A percentile compares a stretch with the other conserved stretches of the same genome.
Conservation (phyloP, 257 asterid genomes). For the Gynochthodes officinalis region DNA sequence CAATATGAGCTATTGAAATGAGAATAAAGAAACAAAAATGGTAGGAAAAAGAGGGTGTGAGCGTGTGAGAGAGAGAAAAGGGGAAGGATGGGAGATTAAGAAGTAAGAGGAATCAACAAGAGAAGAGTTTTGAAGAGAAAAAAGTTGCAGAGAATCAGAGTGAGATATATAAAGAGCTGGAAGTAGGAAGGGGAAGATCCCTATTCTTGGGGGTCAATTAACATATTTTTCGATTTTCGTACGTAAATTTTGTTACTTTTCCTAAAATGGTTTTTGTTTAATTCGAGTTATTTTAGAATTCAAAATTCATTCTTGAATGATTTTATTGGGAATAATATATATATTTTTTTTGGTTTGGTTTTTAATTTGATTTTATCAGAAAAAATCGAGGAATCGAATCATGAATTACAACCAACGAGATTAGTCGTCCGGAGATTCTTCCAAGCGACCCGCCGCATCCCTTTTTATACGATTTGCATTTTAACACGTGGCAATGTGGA, state of each 20-base stretch:
- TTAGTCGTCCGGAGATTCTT: constrained; percentile 2
- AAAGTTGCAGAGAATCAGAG: constrained; percentile 9
- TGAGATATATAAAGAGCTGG: neutral
- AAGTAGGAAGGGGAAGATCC: constrained; percentile 1
- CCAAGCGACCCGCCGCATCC: constrained; percentile 17
- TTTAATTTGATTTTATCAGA: too few species aligned
- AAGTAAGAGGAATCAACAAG: neutral
- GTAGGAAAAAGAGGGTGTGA: too few species aligned
- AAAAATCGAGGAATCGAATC: neutral
- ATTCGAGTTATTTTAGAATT: neutral
- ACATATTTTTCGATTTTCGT: neutral
- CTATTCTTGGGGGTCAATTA: constrained; percentile 15
- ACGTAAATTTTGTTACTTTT: neutral
- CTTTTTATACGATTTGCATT: neutral
- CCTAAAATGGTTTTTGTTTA: neutral
- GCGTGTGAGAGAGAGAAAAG: neutral
- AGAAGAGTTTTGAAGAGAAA: neutral
- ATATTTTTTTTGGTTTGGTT: too few species aligned
- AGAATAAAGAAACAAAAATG: neutral
- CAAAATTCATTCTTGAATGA: too few species aligned
- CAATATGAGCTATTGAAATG: neutral
- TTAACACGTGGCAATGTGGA: neutral
- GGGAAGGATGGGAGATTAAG: neutral
- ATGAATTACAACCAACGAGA: neutral
- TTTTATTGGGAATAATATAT: too few species aligned